Base-by-base conservation (phyloP, 2,329 filamentous ascomycete genomes). In the Aspergillus ochraceus region DNA sequence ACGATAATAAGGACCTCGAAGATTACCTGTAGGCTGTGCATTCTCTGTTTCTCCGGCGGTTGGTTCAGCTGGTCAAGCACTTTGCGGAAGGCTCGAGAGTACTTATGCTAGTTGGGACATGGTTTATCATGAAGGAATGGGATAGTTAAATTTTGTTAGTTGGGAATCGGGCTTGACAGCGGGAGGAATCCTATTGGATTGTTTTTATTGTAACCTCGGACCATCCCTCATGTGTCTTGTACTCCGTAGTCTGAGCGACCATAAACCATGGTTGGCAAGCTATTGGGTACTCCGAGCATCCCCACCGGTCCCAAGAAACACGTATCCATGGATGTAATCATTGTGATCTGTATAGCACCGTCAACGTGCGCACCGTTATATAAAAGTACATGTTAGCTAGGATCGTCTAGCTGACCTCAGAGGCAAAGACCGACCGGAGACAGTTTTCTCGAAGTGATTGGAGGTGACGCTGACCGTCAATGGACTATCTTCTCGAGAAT, bases 1-100 rank as follows among this genome's bases (percentile, higher is more conserved):
- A 68, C 1, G 63, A 64, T 3, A 64, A 68, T 1, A 60, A 60
- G 17, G 64, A 66, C 17, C 42, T 65, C 4, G 57, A 70, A 24
- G 59, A 65, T 14, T 73, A 65, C 19, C 60, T 66, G 14, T 66
- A 24, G 55, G 49, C 12, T 17, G 17, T 4, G 6, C 14, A 17
- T 50, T n/a, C 14, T 50, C 26, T 20, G 17, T 46, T 10, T 9
- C 14, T n/a, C 42, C 6, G n/a, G 10, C 3, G 14, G 14, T 46
- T 20, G 45, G n/a, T 17, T 42, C 36, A 42, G 5, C 14, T 42
- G 14, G 14, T 42, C 32, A 36, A 36, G 12, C 12, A 36, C 32
- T 42, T 42, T 14, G 36, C 17, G 36, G 36, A n/a, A 42, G 17
- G 12, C 17, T 42, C 36, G 17, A n/a, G 6, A 8, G 14, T 6